These are phyloP conservation scores for Exophiala lecanii-corni DNA, from an alignment of 2,329 filamentous ascomycete genomes.

Conservation along the genomic window DNA sequence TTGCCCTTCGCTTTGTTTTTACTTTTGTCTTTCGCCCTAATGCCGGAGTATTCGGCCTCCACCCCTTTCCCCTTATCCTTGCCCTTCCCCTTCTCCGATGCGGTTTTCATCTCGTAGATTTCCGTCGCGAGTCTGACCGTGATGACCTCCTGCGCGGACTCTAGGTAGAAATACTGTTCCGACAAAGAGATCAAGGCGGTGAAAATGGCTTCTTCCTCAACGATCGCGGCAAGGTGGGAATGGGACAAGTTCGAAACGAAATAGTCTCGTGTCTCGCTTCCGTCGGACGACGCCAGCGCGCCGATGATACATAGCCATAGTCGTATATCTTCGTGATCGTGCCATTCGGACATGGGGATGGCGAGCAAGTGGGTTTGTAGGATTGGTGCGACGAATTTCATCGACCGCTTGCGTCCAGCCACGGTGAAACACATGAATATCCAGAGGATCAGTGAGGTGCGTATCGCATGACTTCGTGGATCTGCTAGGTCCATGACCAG, in stretches of 20 bases:
- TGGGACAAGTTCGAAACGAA: neutral
- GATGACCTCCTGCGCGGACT: constrained; percentile 5
- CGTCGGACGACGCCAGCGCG: neutral
- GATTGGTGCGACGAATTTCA: constrained; percentile 10
- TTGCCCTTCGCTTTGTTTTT: too few relatives aligned
- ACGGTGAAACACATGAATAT: constrained; percentile 14
- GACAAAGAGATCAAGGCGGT: constrained; percentile 1
- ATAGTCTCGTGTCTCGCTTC: neutral
- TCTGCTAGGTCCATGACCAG: constrained; percentile 12
- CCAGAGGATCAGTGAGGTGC: constrained; percentile 13
- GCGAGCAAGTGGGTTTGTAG: constrained; percentile 3
- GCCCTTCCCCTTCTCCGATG: too few relatives aligned
- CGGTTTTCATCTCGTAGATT: neutral
- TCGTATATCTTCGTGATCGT: constrained; percentile 10
- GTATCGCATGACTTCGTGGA: constrained; percentile 8
- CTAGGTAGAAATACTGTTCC: constrained; percentile 12
- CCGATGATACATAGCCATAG: constrained; percentile 11
- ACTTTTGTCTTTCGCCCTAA: too few relatives aligned
- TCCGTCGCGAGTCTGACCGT: neutral
- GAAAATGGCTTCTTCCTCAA: constrained; percentile 3
- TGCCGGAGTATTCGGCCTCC: too few relatives aligned
- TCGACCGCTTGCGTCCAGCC: constrained; percentile 10
- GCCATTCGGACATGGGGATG: constrained; percentile 7
- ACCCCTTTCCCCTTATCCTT: too few relatives aligned
- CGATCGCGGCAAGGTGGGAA: neutral